Percentiles rank a stretch among this genome's conserved stretches.
Conservation (phyloP, 1,284 basidiomycete genomes). For the Inonotus hispidus region DNA sequence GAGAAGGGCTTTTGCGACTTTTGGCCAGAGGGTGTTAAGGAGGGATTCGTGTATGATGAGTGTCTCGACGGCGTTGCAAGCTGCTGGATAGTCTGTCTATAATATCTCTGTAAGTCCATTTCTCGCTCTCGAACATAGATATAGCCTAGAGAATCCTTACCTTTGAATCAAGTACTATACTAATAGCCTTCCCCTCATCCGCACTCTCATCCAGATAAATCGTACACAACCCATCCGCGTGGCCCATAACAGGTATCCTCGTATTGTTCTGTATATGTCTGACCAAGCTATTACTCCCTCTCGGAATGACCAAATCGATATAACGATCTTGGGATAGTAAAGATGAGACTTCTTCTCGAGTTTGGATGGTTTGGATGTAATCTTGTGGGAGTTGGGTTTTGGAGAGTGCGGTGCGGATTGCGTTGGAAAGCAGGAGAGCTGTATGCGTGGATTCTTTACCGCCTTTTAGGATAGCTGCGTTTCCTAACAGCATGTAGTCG, state of each 20-base stretch:
- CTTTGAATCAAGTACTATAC: constrained; percentile 89
- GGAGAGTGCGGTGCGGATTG: constrained; percentile 77
- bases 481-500: constrained; percentile 46
- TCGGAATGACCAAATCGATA: constrained; percentile 96
- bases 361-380: constrained; percentile 91
- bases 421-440: constrained; percentile 64
- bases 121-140: not conserved
- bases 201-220: constrained; percentile 88
- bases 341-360: constrained; percentile 86
- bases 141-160: constrained; percentile 34
- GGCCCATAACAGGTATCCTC: constrained; percentile 97
- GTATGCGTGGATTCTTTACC: constrained; percentile 89
- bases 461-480: constrained; percentile 95
- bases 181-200: constrained; percentile 69
- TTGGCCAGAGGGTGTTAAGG: constrained; percentile 72
- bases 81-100: constrained; percentile 92
- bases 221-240: constrained; percentile 92
- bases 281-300: constrained; percentile 92
- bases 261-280: constrained; percentile 85
- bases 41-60: constrained; percentile 78
- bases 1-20: constrained; percentile 71
- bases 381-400: constrained; percentile 69
- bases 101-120: not conserved
- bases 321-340: constrained; percentile 84
- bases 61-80: constrained; percentile 93